These are phyloP conservation scores for Russula vinacea DNA, from an alignment of 768 basidiomycete species.

Conservation along the genomic window DNA sequence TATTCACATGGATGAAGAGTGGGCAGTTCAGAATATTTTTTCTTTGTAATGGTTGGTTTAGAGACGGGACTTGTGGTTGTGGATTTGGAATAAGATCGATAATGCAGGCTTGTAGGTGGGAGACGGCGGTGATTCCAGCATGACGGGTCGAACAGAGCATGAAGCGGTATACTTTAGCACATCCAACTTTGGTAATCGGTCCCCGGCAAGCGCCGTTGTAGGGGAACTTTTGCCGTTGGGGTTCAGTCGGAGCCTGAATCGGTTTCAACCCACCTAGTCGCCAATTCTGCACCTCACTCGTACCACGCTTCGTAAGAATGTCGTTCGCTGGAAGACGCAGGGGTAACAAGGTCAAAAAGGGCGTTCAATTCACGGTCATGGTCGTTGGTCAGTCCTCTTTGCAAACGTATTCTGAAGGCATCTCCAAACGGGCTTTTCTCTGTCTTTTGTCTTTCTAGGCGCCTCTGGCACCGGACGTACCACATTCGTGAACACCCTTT, in stretches of 20 bases:
- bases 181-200: slow-evolving; percentile 12
- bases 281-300: slow-evolving; percentile 31
- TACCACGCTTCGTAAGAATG: slow-evolving; percentile 44
- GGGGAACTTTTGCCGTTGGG: not conserved
- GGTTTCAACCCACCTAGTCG: slow-evolving; percentile 29
- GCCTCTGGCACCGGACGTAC: slow-evolving; percentile 96
- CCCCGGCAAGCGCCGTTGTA: not conserved
- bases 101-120: not conserved
- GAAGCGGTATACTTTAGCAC: not conserved
- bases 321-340: slow-evolving; percentile 83
- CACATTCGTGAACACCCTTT: slow-evolving; percentile 98
- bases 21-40: slow-evolving; percentile 60
- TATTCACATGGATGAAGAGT: slow-evolving; percentile 40
- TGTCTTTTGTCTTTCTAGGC: slow-evolving; percentile 48
- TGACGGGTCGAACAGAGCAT: slow-evolving; percentile 9
- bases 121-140: slow-evolving; percentile 9
- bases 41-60: slow-evolving; percentile 41
- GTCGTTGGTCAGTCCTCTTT: slow-evolving; percentile 77
- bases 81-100: not conserved
- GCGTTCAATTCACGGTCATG: slow-evolving; percentile 96
- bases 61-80: not conserved
- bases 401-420: slow-evolving; percentile 16
- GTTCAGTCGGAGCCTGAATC: slow-evolving; percentile 29
- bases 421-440: not conserved
- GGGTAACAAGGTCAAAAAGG: slow-evolving; percentile 97